Conservation (phyloP, 1,284 basidiomycete genomes). For the Pisolithus thermaeus region DNA sequence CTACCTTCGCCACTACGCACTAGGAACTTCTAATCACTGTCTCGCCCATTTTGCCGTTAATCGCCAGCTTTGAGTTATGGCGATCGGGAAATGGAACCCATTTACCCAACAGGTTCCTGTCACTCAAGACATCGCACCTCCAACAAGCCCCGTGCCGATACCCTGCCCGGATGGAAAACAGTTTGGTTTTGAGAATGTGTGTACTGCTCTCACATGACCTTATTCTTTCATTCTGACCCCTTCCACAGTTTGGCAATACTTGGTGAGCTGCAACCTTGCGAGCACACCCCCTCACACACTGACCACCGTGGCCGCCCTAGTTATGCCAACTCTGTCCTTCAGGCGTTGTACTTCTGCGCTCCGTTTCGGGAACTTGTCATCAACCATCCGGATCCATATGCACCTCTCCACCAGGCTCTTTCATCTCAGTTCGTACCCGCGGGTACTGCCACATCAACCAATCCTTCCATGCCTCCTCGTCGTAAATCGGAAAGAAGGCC, state of each 20-base stretch:
- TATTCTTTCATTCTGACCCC: conserved; percentile 3
- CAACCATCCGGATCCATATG: conserved; percentile 46
- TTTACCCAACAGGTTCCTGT: conserved; percentile 26
- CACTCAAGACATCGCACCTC: conserved; percentile 25
- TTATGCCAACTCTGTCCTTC: conserved; percentile 97
- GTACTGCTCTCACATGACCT: conserved; percentile 29
- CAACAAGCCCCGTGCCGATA: conserved; percentile 30
- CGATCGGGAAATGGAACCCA: conserved; percentile 32
- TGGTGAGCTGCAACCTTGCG: conserved; percentile 44
- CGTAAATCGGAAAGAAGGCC: conserved; percentile 48
- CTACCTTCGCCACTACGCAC: conserved; percentile 3
- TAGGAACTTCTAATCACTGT: not conserved
- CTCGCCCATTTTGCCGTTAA: too few relatives aligned
- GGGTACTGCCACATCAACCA: conserved; percentile 17
- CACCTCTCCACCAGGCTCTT: conserved; percentile 12
- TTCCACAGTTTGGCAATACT: conserved; percentile 72
- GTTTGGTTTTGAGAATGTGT: conserved; percentile 91
- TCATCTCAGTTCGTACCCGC: conserved; percentile 12
- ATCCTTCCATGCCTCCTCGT: conserved; percentile 29
- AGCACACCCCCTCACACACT: conserved; percentile 6
- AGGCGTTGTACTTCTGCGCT: conserved; percentile 88
- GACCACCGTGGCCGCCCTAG: conserved; percentile 38
- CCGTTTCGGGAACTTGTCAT: conserved; percentile 76
- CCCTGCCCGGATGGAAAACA: conserved; percentile 67
- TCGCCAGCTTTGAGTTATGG: conserved; percentile 10